These are phyloP conservation scores for Crassisporium funariophilum DNA, from an alignment of 768 basidiomycete genomes.

Conservation along the genomic window DNA sequence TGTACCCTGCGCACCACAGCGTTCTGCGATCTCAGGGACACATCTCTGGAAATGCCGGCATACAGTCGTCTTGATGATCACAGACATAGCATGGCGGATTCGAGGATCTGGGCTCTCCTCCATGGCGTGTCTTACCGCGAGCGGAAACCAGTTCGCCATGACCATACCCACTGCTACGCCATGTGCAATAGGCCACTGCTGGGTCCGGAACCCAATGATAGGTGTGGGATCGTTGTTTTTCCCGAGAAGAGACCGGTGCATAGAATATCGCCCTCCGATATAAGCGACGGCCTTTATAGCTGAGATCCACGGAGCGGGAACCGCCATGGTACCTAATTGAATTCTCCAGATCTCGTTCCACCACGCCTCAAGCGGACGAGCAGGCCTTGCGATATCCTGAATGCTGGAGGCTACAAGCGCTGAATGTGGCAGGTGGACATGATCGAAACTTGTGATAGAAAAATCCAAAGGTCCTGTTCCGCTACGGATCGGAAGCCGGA, in stretches of 20 bases:
- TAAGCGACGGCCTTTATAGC: conserved; percentile 55
- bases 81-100: conserved; percentile 56
- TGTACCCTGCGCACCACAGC: conserved; percentile 67
- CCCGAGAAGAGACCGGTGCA: conserved; percentile 53
- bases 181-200: conserved; percentile 60
- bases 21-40: conserved; percentile 55
- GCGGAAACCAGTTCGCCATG: conserved; percentile 49
- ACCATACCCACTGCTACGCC: conserved; percentile 55
- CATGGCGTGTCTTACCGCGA: conserved; percentile 37
- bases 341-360: conserved; percentile 60
- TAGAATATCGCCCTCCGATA: conserved; percentile 59
- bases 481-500: conserved; percentile 50
- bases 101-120: conserved; percentile 43
- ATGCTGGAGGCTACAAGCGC: conserved; percentile 52
- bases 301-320: conserved; percentile 51
- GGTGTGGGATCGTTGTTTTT: conserved; percentile 44
- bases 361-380: conserved; percentile 49
- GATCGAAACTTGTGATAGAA: conserved; percentile 56
- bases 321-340: conserved; percentile 53
- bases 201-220: conserved; percentile 65
- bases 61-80: conserved; percentile 57
- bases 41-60: conserved; percentile 56
- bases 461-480: conserved; percentile 59
- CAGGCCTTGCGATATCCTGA: conserved; percentile 39
- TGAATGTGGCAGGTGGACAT: conserved; percentile 51